Percentiles rank a stretch among this genome's conserved stretches.
These are phyloP conservation scores for Trichoderma oligosporum DNA, from an alignment of 2,329 filamentous ascomycete genomes.

Conservation along the genomic window DNA sequence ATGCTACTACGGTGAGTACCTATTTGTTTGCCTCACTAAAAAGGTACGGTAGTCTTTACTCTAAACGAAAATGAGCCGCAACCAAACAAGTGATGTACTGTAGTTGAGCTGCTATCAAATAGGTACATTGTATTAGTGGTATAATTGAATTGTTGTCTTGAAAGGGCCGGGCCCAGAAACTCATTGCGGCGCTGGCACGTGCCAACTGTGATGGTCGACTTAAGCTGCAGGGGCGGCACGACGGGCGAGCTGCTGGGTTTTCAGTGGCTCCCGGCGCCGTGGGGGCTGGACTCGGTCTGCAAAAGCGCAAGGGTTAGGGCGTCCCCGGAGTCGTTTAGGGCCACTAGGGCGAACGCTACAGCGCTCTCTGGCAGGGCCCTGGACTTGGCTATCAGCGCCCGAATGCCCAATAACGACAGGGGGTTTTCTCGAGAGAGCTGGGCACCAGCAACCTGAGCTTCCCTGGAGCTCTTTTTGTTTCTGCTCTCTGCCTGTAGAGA, in stretches of 20 bases:
- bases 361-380: neutral
- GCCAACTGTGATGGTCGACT: neutral
- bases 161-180: conserved; percentile 1
- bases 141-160: too few relatives aligned
- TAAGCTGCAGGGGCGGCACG: conserved; percentile 9
- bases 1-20: too few relatives aligned
- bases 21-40: too few relatives aligned
- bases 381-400: conserved; percentile 13
- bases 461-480: neutral
- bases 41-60: too few relatives aligned
- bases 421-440: too few relatives aligned
- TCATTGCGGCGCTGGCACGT: conserved; percentile 11
- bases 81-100: too few relatives aligned
- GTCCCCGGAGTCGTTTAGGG: conserved; percentile 14
- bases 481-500: too few relatives aligned
- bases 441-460: too few relatives aligned
- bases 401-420: conserved; percentile 9
- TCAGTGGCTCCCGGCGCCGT: neutral
- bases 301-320: conserved; percentile 17
- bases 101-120: too few relatives aligned
- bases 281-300: conserved; percentile 20
- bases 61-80: too few relatives aligned
- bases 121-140: too few relatives aligned
- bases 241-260: neutral
- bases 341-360: conserved; percentile 17